Evolutionary conservation across 129 eudicot species (phyloP).

Genomic region (Artemisia argyi): DNA sequence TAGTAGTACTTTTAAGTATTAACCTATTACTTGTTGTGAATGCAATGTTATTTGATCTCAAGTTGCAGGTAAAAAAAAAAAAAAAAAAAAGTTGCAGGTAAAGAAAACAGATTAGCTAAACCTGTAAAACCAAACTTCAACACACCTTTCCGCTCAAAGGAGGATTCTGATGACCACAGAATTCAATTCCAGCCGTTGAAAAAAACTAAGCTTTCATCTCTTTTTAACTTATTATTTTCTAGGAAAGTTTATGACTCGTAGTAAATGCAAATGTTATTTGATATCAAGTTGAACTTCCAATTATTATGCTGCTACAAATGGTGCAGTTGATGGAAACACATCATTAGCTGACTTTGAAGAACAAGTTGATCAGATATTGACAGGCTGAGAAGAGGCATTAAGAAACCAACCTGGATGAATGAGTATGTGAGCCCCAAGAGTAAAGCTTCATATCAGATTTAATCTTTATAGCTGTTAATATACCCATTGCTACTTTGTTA

Average conservation of each 20-base stretch:
- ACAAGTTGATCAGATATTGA: not conserved
- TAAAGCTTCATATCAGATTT: too few relatives aligned
- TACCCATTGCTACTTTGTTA: too few relatives aligned
- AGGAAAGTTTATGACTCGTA: not conserved
- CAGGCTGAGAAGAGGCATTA: not conserved
- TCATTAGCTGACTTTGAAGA: not conserved
- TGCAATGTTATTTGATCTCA: too few relatives aligned
- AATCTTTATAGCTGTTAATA: too few relatives aligned
- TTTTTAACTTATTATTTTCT: slow-evolving; percentile 5
- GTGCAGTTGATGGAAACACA: slow-evolving; percentile 5
- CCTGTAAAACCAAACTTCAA: not conserved
- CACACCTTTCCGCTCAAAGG: slow-evolving; percentile 15
- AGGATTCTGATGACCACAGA: not conserved
- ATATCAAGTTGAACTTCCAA: not conserved
- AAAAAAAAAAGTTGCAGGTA: too few relatives aligned
- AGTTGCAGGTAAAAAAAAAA: too few relatives aligned
- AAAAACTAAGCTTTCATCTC: not conserved
- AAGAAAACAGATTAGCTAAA: too few relatives aligned
- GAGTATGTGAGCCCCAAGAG: not conserved
- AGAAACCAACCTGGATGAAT: slow-evolving; percentile 1
- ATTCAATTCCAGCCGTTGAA: not conserved
- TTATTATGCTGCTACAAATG: not conserved
- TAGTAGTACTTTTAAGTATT: too few relatives aligned
- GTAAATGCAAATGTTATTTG: not conserved
- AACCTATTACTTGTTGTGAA: too few relatives aligned